Percentiles rank a stretch among this genome's conserved stretches.
Conservation (phyloP, 2,329 filamentous ascomycete species). For the Atkinsonella texensis region DNA sequence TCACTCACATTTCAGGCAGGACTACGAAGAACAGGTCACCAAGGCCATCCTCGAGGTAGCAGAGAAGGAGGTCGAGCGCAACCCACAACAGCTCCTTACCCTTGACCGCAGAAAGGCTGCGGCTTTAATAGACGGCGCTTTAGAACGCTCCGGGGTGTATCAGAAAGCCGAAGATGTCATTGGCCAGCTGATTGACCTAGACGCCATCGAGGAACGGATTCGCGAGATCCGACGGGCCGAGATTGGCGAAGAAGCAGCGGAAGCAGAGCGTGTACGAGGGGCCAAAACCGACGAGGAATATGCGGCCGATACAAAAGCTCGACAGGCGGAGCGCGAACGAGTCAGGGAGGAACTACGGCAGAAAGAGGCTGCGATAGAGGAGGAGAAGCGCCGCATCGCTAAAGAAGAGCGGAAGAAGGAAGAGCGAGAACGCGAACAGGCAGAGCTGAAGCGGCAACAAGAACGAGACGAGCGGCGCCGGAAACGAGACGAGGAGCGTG, state of each 20-base stretch:
- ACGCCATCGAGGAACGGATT: conserved; percentile 56
- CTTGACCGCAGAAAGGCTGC: conserved; percentile 64
- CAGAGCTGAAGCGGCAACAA: conserved; percentile 36
- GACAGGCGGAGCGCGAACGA: conserved; percentile 47
- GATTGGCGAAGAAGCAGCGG: conserved; percentile 57
- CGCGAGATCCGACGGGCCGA: conserved; percentile 55
- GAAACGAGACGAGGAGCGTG: conserved; percentile 40
- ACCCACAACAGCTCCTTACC: conserved; percentile 57
- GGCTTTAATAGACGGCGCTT: conserved; percentile 64
- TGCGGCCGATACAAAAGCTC: conserved; percentile 50
- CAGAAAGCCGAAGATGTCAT: conserved; percentile 57
- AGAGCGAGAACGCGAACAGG: conserved; percentile 36
- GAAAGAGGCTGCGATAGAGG: conserved; percentile 48
- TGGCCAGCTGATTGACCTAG: conserved; percentile 53
- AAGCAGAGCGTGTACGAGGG: conserved; percentile 51
- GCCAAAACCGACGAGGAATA: conserved; percentile 66
- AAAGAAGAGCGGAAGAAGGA: conserved; percentile 41
- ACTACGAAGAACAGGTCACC: conserved; percentile 56
- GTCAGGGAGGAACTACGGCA: conserved; percentile 47
- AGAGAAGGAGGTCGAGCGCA: conserved; percentile 62
- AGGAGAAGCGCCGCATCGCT: conserved; percentile 47
- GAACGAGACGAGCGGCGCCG: conserved; percentile 37
- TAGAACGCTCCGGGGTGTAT: conserved; percentile 67
- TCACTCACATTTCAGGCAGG: conserved; percentile 30
- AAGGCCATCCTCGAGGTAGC: conserved; percentile 57